Evolutionary conservation across 768 basidiomycete genomes (phyloP), one percentile per base, ranked within the genome.

Genomic region (Lactarius evosmus): DNA sequence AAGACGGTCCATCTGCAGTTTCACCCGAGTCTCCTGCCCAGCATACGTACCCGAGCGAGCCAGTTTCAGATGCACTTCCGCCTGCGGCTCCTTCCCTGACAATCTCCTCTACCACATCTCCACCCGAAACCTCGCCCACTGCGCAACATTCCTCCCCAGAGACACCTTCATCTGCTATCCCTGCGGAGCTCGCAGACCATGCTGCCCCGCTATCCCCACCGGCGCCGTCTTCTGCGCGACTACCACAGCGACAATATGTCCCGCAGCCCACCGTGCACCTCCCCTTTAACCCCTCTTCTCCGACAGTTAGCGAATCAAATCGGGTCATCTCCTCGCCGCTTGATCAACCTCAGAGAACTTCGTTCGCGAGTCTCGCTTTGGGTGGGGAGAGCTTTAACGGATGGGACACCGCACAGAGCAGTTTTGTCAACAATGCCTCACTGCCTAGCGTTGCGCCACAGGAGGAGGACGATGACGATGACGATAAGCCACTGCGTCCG

Each of bases 341-440:
- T 1, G 74, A 74, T 25, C 74, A 72, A 46, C 71, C 67, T 25
- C 60, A 70, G 7, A 40, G 63, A 7, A 49, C 69, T n/a, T 72
- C 78, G 36, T 75, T 79, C 69, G 68, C 80, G 67, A 82, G 79
- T 61, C 76, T 83, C 27, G 76, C 79, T 7, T 69, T 82, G 36
- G 80, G 80, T 32, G 83, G 78, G 7, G 83, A 84, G 70, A 72
- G 71, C 8, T 70, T 75, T 9, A 73, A 75, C 2, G 81, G 78
- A 19, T 89, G 88, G 87, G 83, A 85, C 33, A 68, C 66, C 17
- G 58, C 68, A 17, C 72, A 73, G 60, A 72, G 69, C 49, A 30
- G 66, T 22, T 73, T 71, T 40, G 60, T 65, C 2, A 57, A 60
- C 11, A 58, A 76, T 27, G 78, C 80, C 29, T 77, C 56, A 11